Conservation (phyloP, 768 basidiomycete genomes). For the Lactifluus pinguis region DNA sequence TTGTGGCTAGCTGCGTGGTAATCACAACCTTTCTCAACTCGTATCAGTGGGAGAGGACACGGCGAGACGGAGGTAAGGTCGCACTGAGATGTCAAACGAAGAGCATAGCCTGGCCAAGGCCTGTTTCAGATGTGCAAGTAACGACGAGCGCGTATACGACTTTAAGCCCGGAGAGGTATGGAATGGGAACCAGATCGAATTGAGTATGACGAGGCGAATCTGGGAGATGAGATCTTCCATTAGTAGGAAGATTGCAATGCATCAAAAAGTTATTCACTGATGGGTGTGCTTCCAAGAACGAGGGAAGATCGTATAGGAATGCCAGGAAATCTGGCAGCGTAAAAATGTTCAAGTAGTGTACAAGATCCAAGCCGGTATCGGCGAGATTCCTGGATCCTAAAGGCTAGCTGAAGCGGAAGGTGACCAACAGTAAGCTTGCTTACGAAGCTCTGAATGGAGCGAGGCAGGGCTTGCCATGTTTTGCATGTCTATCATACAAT, state of each 20-base stretch:
- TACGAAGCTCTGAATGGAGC: conserved; percentile 25
- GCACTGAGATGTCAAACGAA: conserved; percentile 24
- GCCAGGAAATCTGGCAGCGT: conserved; percentile 46
- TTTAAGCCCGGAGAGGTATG: conserved; percentile 39
- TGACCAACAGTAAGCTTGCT: not conserved
- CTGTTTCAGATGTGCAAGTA: conserved; percentile 47
- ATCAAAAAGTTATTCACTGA: conserved; percentile 29
- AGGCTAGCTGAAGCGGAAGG: not conserved
- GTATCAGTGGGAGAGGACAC: not conserved
- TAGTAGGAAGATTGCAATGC: not conserved
- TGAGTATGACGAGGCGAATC: conserved; percentile 55
- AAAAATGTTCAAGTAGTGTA: conserved; percentile 37
- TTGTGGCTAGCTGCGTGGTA: conserved; percentile 65
- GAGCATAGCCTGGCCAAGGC: conserved; percentile 41
- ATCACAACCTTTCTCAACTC: conserved; percentile 35
- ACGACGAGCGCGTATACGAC: conserved; percentile 30
- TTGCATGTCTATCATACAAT: conserved; percentile 35
- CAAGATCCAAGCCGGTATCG: conserved; percentile 17
- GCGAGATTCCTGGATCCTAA: conserved; percentile 22
- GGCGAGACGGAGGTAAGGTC: not conserved
- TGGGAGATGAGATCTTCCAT: conserved; percentile 21
- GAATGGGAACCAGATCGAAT: conserved; percentile 60
- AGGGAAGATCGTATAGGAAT: conserved; percentile 46
- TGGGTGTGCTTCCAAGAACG: conserved; percentile 36
- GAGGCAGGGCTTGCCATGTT: conserved; percentile 35